Evolutionary conservation across 441 rosid species (phyloP), one percentile per base, ranked within the genome.

Genomic region (Viola pubescens): DNA sequence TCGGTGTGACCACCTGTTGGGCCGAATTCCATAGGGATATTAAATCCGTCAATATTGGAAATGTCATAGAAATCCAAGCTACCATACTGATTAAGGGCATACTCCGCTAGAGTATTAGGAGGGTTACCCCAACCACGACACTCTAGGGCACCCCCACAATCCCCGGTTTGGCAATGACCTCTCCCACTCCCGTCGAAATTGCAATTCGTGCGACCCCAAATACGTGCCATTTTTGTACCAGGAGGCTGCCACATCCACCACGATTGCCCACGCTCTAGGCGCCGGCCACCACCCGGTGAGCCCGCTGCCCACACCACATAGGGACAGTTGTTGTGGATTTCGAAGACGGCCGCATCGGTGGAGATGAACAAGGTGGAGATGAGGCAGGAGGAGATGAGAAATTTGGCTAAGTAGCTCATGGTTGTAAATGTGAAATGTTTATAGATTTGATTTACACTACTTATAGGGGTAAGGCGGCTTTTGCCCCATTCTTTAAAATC

Each of bases 21-120:
- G 3, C 65, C 69, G 46, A 83, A 85, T n/a, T 75, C 71, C 73
- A 83, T 79, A 0, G 85, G 85, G 45, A 83, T 70, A n/a, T 83
- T 85, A 37, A 81, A 83, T n/a, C 87, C 89, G 4, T 85, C 87
- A 6, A 86, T 75, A 1, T 77, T 67, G 0, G 87, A 86, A 0
- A 81, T 80, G 57, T 83, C 89, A 26, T 73, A 48, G 34, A 75
- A 79, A 68, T 85, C 87, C 50, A 65, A 8, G 65, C 69, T 56
- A 4, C 59, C 53, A 39, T 8, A 75, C 44, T 72, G 79, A 63
- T 62, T 44, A 0, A 86, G 69, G 0, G 80, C 59, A 39, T 64
- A 86, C 54, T 83, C 89, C 0, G 87, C 82, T 12, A 83, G 53
- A 2, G 87, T 85, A 67, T 81, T 85, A 0, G 85, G 84, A 12